Evolutionary conservation across 257 asterid genomes (phyloP).

Genomic region (Nicotiana obtusifolia): DNA sequence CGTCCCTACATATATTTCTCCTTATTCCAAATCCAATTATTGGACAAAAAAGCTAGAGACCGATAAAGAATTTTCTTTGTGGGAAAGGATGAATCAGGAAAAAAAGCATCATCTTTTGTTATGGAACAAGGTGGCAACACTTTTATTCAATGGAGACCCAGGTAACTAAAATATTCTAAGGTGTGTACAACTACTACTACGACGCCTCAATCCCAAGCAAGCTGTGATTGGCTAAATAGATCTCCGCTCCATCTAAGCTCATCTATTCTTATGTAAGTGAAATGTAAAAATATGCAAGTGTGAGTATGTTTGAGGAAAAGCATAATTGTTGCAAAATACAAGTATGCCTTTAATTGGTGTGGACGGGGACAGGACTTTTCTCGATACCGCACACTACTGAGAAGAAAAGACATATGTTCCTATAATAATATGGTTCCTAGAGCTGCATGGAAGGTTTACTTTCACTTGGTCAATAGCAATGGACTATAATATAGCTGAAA

Average conservation of each 20-base stretch:
- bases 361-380: neutral
- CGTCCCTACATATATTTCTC: neutral
- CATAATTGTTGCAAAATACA: neutral
- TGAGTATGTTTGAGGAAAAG: neutral
- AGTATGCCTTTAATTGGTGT: neutral
- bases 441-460: neutral
- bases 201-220: neutral
- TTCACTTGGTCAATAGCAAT: neutral
- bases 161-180: neutral
- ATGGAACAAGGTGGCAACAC: neutral
- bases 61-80: neutral
- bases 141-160: neutral
- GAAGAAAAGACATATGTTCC: neutral
- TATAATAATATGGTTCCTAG: neutral
- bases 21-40: neutral
- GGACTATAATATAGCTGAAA: neutral
- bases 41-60: neutral
- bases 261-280: neutral
- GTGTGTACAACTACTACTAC: neutral
- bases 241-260: neutral
- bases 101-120: neutral
- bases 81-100: neutral
- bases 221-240: neutral
- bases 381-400: neutral
- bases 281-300: neutral